These are phyloP conservation scores for Chalciporus pseudorubinellus DNA, from an alignment of 768 basidiomycete species.

Conservation along the genomic window DNA sequence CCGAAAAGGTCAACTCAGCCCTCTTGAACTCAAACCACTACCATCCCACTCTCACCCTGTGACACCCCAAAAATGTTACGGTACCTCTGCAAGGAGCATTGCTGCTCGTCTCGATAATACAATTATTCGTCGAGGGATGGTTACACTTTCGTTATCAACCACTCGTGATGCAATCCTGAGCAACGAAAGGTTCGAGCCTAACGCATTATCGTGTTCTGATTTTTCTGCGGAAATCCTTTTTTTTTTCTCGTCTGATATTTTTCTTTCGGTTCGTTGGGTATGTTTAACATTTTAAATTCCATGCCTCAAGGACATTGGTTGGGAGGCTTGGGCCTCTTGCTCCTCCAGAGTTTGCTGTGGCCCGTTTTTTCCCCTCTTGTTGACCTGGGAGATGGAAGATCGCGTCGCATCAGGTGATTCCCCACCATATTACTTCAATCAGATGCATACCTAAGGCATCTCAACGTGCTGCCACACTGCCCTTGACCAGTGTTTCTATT, in stretches of 20 bases:
- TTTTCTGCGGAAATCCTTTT: too few relatives aligned
- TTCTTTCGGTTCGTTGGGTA: too few relatives aligned
- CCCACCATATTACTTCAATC: conserved; percentile 3
- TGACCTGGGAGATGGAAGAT: background rate
- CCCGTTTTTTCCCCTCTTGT: background rate
- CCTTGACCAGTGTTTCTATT: background rate
- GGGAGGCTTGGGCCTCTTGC: too few relatives aligned
- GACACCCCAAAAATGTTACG: background rate
- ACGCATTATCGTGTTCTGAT: too few relatives aligned
- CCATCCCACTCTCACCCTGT: conserved; percentile 12
- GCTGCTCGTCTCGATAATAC: background rate
- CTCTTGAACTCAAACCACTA: conserved; percentile 36
- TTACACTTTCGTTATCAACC: background rate
- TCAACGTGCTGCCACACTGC: background rate
- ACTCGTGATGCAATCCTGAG: background rate
- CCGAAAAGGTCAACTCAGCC: conserved; percentile 18
- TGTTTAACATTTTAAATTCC: too few relatives aligned
- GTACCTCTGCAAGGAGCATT: background rate
- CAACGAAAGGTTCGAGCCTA: too few relatives aligned
- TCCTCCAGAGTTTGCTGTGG: background rate
- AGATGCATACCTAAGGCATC: background rate
- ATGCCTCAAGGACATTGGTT: too few relatives aligned
- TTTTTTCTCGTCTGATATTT: too few relatives aligned
- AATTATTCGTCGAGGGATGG: background rate
- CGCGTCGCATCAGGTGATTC: conserved; percentile 2